Evolutionary conservation across 2,329 filamentous ascomycete species (phyloP).

Genomic region (Diaporthe humulicola): DNA sequence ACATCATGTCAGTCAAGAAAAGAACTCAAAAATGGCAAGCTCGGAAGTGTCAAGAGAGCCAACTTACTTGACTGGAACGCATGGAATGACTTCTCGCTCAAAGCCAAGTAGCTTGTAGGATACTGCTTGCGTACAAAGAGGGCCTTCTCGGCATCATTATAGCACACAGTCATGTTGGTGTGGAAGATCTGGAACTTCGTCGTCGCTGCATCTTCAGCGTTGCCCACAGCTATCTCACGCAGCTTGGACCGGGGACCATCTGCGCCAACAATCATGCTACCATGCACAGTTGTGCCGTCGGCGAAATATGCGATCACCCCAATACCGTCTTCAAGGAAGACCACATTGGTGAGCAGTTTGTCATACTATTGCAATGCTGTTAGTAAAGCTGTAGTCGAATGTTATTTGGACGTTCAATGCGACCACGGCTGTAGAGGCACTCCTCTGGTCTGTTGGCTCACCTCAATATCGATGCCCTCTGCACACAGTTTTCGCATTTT

Average conservation of each 20-base stretch:
- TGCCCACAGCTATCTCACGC: conserved; percentile 10
- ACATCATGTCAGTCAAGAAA: not conserved
- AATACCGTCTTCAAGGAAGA: not conserved
- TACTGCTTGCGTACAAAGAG: conserved; percentile 1
- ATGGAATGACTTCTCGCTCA: conserved; percentile 15
- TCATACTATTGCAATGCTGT: not conserved
- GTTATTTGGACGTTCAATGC: too few species aligned
- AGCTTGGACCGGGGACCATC: conserved; percentile 18
- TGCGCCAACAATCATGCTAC: conserved; percentile 1
- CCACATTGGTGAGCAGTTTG: not conserved
- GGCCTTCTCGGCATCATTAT: conserved; percentile 11
- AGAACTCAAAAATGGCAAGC: not conserved
- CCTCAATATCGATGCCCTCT: conserved; percentile 7
- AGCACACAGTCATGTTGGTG: conserved; percentile 16
- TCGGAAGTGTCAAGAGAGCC: too few species aligned
- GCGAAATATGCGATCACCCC: not conserved
- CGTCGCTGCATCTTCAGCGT: conserved; percentile 6
- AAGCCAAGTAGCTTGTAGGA: conserved; percentile 16
- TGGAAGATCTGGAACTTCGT: conserved; percentile 16
- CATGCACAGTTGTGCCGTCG: not conserved
- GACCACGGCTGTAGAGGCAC: too few species aligned
- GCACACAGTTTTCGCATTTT: conserved; percentile 12
- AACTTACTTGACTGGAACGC: conserved; percentile 9
- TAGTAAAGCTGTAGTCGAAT: not conserved
- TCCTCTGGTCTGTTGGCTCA: not conserved